Conservation (phyloP, 2,329 filamentous ascomycete genomes). For the Byssothecium circinans region DNA sequence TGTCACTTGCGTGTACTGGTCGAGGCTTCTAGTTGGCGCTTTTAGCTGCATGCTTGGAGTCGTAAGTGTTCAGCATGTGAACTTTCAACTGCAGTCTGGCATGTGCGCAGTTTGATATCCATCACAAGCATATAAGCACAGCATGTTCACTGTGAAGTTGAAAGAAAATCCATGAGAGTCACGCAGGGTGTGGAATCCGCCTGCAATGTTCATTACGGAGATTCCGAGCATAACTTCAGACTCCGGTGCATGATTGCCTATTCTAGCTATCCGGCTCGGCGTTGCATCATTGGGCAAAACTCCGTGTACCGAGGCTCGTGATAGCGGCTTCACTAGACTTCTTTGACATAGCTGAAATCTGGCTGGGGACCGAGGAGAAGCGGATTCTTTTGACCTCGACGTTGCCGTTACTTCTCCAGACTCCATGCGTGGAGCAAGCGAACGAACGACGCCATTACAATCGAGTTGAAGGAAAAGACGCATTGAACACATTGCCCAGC, state of each 20-base stretch:
- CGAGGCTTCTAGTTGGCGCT: too few species aligned
- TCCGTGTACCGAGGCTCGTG: constrained; percentile 1
- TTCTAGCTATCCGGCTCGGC: too few species aligned
- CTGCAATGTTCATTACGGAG: too few species aligned
- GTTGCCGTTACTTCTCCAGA: not conserved
- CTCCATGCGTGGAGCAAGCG: not conserved
- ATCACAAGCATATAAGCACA: not conserved
- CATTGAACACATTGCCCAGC: not conserved
- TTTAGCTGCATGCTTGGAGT: not conserved
- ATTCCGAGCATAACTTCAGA: too few species aligned
- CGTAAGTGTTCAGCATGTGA: not conserved
- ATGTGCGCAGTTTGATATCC: not conserved
- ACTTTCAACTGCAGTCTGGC: not conserved
- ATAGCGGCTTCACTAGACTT: constrained; percentile 1
- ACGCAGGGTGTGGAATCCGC: too few species aligned
- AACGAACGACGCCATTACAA: not conserved
- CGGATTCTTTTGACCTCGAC: not conserved
- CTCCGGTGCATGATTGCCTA: not conserved
- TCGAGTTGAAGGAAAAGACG: not conserved
- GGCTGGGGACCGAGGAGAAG: not conserved
- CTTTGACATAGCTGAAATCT: not conserved
- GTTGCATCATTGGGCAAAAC: not conserved
- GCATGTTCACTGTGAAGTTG: not conserved
- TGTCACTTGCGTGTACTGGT: too few species aligned
- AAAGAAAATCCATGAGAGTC: not conserved